Conservation (phyloP, 208 protist species). For the Trichomonas tenax region DNA sequence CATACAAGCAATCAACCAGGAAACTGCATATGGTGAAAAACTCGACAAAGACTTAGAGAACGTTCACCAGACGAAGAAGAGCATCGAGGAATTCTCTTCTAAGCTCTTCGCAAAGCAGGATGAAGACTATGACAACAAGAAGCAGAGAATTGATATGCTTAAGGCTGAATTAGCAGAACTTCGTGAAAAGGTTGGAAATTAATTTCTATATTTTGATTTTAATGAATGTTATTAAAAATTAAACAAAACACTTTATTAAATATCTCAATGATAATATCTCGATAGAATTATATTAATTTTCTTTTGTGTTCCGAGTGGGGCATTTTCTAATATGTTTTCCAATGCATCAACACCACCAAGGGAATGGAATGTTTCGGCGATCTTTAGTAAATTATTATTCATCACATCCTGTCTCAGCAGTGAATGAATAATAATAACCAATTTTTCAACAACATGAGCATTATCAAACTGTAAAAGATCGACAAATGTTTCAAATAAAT, state of each 20-base stretch:
- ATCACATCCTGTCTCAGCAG: not conserved
- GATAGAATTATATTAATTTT: no score
- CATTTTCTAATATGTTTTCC: not conserved
- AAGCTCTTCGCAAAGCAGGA: not conserved
- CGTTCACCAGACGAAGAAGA: not conserved
- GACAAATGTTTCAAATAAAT: not conserved
- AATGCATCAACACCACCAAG: not conserved
- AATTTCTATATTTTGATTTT: not conserved
- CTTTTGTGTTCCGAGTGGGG: no score
- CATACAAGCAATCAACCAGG: not conserved
- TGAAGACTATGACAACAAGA: not conserved
- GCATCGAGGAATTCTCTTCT: not conserved
- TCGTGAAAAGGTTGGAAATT: not conserved
- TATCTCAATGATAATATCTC: no score
- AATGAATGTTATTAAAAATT: no score
- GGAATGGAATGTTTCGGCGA: not conserved
- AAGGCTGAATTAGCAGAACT: not conserved
- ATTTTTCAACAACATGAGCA: not conserved
- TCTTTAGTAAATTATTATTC: not conserved
- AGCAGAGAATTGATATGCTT: not conserved
- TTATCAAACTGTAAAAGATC: not conserved
- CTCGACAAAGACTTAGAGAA: not conserved
- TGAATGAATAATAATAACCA: not conserved
- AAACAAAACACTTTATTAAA: no score
- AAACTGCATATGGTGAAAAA: not conserved